A percentile compares a stretch with the other conserved stretches of the same genome.
Evolutionary conservation across 1,139 yeast genomes (phyloP).

Genomic region (Diutina pseudorugosa): DNA sequence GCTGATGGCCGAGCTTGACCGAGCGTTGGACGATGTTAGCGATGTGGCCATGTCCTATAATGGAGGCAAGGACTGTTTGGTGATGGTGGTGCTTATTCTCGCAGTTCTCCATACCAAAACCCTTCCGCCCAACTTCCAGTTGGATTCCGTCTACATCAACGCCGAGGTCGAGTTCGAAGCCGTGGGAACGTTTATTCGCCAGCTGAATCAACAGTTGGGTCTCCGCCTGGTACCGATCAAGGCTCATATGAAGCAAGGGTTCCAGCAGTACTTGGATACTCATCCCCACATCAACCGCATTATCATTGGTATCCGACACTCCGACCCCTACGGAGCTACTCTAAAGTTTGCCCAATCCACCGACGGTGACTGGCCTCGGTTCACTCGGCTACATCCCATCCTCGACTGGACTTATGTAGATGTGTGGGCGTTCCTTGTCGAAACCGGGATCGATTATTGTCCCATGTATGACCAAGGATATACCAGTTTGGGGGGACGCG

Average conservation of each 20-base stretch:
- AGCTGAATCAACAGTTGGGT: constrained; percentile 30
- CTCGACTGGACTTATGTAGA: constrained; percentile 72
- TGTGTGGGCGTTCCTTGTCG: constrained; percentile 58
- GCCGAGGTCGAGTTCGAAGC: constrained; percentile 57
- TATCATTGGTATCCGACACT: constrained; percentile 68
- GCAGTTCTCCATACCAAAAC: constrained; percentile 38
- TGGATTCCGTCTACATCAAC: constrained; percentile 58
- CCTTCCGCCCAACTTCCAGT: constrained; percentile 20
- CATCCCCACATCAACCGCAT: constrained; percentile 46
- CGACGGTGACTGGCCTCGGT: constrained; percentile 82
- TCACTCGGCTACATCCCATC: constrained; percentile 69
- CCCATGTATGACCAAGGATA: constrained; percentile 62
- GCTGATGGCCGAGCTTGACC: constrained; percentile 20
- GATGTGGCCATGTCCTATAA: constrained; percentile 71
- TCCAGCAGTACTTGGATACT: constrained; percentile 38
- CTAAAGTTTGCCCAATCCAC: constrained; percentile 51
- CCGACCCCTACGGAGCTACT: constrained; percentile 62
- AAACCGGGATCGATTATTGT: constrained; percentile 48
- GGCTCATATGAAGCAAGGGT: constrained; percentile 51
- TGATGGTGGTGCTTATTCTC: constrained; percentile 57
- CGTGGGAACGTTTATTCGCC: constrained; percentile 33
- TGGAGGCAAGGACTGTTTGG: constrained; percentile 88
- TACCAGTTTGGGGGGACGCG: constrained; percentile 70
- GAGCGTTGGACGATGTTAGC: constrained; percentile 21
- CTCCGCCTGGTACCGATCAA: constrained; percentile 34